These are phyloP conservation scores for Begonia masoniana DNA, from an alignment of 306 rosid species.

Conservation along the genomic window DNA sequence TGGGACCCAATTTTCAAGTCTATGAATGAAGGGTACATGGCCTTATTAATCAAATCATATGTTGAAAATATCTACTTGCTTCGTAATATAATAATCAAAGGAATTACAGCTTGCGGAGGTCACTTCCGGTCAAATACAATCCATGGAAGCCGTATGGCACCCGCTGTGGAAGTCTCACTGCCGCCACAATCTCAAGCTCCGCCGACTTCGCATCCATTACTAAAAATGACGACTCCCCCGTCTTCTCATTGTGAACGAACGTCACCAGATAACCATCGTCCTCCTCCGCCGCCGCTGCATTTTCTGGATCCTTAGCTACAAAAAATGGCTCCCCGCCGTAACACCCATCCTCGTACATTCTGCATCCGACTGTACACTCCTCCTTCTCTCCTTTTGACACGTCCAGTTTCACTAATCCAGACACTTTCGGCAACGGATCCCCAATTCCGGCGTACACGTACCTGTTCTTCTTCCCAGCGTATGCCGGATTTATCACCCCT, in stretches of 20 bases:
- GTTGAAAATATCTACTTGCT: no score
- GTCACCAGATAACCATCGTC: constrained; percentile 71
- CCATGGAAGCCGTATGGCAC: constrained; percentile 95
- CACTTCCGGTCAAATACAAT: constrained; percentile 48
- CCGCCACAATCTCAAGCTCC: constrained; percentile 54
- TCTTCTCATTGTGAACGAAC: constrained; percentile 54
- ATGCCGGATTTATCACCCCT: constrained; percentile 36
- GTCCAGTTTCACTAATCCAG: constrained; percentile 78
- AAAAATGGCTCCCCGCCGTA: constrained; percentile 84
- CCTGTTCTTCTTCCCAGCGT: constrained; percentile 29
- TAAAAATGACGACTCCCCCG: constrained; percentile 52
- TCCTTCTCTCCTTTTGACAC: constrained; percentile 21
- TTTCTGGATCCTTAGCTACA: constrained; percentile 36
- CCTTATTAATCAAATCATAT: no score
- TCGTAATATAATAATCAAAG: no score
- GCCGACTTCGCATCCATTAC: constrained; percentile 83
- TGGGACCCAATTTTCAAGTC: no score
- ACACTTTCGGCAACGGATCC: constrained; percentile 78
- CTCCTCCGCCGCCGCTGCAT: constrained; percentile 18
- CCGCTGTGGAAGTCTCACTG: constrained; percentile 62
- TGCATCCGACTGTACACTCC: constrained; percentile 47
- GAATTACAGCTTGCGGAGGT: constrained; percentile 19
- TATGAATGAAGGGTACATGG: no score
- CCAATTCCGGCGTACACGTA: constrained; percentile 68
- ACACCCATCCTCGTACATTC: constrained; percentile 56